These are phyloP conservation scores for Thelonectria discophora DNA, from an alignment of 2,329 filamentous ascomycete species.

Conservation along the genomic window DNA sequence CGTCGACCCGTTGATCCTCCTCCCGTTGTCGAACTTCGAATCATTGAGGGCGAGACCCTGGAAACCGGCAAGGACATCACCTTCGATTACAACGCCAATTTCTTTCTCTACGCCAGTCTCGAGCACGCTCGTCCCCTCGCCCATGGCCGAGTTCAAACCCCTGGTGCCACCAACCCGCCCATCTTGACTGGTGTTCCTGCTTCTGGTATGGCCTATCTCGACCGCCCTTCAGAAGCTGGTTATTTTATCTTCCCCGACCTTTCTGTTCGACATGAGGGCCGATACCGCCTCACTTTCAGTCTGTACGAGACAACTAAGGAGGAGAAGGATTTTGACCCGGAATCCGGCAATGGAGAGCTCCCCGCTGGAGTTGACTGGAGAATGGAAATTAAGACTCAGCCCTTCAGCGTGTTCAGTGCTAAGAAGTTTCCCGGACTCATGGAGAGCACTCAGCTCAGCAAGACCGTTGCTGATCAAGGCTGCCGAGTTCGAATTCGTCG, in stretches of 20 bases:
- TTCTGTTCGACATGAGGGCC: slow-evolving; percentile 93
- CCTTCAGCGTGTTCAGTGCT: slow-evolving; percentile 91
- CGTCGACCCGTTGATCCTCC: slow-evolving; percentile 93
- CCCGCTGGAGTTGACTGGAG: slow-evolving; percentile 75
- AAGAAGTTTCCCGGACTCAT: slow-evolving; percentile 98
- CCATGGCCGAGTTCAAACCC: slow-evolving; percentile 76
- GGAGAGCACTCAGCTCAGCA: slow-evolving; percentile 88
- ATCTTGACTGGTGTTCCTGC: slow-evolving; percentile 95
- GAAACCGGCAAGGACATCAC: slow-evolving; percentile 76
- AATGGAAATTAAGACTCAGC: slow-evolving; percentile 86
- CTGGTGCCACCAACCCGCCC: slow-evolving; percentile 75
- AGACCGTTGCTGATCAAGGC: slow-evolving; percentile 93
- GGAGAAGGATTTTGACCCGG: slow-evolving; percentile 76
- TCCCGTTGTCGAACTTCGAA: slow-evolving; percentile 89
- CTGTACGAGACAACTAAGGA: slow-evolving; percentile 95
- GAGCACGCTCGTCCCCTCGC: slow-evolving; percentile 87
- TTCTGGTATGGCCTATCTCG: slow-evolving; percentile 94
- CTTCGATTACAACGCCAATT: slow-evolving; percentile 93
- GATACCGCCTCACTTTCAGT: slow-evolving; percentile 90
- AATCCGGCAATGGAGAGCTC: slow-evolving; percentile 57
- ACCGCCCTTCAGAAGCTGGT: slow-evolving; percentile 80
- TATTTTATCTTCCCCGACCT: slow-evolving; percentile 99
- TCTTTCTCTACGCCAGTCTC: slow-evolving; percentile 94
- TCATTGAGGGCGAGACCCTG: slow-evolving; percentile 76
- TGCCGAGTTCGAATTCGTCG: slow-evolving; percentile 95